Evolutionary conservation across 2,329 filamentous ascomycete genomes (phyloP), one percentile per base, ranked within the genome.

Genomic region (Colletotrichum sp.): DNA sequence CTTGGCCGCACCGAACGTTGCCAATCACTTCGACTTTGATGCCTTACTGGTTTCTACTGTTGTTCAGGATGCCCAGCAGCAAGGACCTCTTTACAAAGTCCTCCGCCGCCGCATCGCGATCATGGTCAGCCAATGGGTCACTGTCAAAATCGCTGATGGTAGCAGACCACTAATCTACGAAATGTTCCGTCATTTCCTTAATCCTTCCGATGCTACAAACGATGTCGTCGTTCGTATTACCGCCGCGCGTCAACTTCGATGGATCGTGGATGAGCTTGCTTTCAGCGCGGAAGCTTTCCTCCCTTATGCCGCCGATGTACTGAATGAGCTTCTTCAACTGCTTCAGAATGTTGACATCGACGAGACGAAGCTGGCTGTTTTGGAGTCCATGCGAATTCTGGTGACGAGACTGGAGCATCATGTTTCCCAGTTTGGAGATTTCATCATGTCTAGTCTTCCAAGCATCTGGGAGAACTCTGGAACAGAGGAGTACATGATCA

Each of bases 141-240:
- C 95, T 0, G 91, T 98, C 78, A 94, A 95, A 80, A 89, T 96
- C 7, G 90, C 92, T 1, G 89, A 93, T 49, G 85, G 91, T 44
- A 95, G 93, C 80, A 90, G 93, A 75, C 90, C 93, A 1, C 87
- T 96, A 24, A 92, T 98, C 7, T 99, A 98, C 81, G 93, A 96
- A 81, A 95, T 99, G 71, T 98, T 96, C 83, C 92, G 95, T 75
- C 95, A 98, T 83, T 89, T 99, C 16, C 89, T 99, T 24, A 93
- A 96, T 80, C 91, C 92, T 9, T 89, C 91, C 21, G 96, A 98
- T 80, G 88, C 92, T 9, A 88, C 92, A 75, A 99, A 99, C 81
- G 97, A 99, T 81, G 90, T 96, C 69, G 96, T 99, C 1, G 97
- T 99, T 36, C 93, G 95, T 16, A 93, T 99, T 70, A 98, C 96